A percentile compares a stretch with the other conserved stretches of the same genome.
These are phyloP conservation scores for Sugiyamaella chiloensis DNA, from an alignment of 805 yeast species.

Conservation along the genomic window DNA sequence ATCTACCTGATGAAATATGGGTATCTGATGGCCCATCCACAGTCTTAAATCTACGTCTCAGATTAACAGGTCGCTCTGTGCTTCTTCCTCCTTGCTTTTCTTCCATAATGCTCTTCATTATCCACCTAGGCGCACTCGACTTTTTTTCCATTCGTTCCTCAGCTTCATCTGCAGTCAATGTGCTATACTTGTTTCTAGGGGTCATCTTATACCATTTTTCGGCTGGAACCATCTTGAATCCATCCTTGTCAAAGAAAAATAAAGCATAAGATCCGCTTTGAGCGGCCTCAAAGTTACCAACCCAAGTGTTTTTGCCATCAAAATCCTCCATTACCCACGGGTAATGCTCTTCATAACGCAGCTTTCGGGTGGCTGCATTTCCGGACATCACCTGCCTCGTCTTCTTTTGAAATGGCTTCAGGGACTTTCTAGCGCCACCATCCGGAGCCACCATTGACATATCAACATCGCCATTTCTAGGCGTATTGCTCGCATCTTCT, in stretches of 20 bases:
- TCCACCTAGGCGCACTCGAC: conserved; percentile 82
- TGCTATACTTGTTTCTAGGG: conserved; percentile 88
- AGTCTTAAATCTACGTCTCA: conserved; percentile 44
- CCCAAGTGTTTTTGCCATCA: conserved; percentile 91
- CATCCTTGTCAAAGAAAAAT: conserved; percentile 78
- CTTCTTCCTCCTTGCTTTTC: conserved; percentile 45
- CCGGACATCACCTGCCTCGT: conserved; percentile 79
- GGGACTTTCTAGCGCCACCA: conserved; percentile 76
- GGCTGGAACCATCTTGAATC: conserved; percentile 91
- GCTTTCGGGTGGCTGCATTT: conserved; percentile 76
- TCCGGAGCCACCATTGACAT: conserved; percentile 74
- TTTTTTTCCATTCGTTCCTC: conserved; percentile 89
- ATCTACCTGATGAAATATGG: conserved; percentile 36
- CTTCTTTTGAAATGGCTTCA: conserved; percentile 57
- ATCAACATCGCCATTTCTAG: conserved; percentile 30
- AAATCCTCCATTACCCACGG: conserved; percentile 99
- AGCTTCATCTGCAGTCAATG: conserved; percentile 92
- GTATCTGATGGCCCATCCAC: conserved; percentile 43
- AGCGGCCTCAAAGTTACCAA: conserved; percentile 91
- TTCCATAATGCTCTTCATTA: conserved; percentile 86
- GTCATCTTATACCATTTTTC: conserved; percentile 93
- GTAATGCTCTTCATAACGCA: conserved; percentile 92
- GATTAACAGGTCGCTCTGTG: conserved; percentile 43
- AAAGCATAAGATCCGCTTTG: conserved; percentile 83
- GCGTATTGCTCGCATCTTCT: conserved; percentile 15